Evolutionary conservation across 2,329 filamentous ascomycete genomes (phyloP).

Genomic region (Rutstroemia sp.): DNA sequence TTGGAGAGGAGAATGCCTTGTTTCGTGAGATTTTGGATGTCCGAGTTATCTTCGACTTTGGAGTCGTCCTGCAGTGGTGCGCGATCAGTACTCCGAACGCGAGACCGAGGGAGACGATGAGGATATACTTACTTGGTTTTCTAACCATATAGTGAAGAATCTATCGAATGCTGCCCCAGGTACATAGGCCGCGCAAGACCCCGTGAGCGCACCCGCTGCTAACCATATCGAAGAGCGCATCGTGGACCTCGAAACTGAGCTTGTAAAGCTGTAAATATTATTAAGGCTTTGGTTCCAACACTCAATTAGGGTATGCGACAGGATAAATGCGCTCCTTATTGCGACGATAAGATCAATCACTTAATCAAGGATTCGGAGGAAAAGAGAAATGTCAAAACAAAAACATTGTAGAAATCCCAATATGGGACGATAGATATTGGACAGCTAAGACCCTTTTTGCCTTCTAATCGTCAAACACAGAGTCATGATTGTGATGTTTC

Average conservation of each 20-base stretch:
- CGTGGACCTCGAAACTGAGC: not conserved
- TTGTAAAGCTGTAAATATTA: not conserved
- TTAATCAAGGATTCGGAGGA: too few species aligned
- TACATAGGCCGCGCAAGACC: constrained; percentile 11
- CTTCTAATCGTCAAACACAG: not conserved
- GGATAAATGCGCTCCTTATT: too few species aligned
- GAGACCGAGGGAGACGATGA: not conserved
- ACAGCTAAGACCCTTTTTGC: not conserved
- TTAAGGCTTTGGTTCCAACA: too few species aligned
- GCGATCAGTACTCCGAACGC: not conserved
- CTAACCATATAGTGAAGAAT: constrained; percentile 56
- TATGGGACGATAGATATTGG: not conserved
- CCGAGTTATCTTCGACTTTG: constrained; percentile 34
- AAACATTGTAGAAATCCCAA: not conserved
- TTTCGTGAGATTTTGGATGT: constrained; percentile 35
- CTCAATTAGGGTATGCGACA: too few species aligned
- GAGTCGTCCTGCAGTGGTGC: constrained; percentile 34
- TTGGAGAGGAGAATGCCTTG: constrained; percentile 38
- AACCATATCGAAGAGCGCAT: not conserved
- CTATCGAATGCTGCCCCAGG: constrained; percentile 50
- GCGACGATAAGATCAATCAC: too few species aligned
- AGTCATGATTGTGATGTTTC: too few species aligned
- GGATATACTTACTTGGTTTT: constrained; percentile 40
- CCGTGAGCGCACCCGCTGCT: not conserved
- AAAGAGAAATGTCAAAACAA: not conserved